Conservation (phyloP, 1,139 yeast genomes). For the Hanseniaspora sp. region DNA sequence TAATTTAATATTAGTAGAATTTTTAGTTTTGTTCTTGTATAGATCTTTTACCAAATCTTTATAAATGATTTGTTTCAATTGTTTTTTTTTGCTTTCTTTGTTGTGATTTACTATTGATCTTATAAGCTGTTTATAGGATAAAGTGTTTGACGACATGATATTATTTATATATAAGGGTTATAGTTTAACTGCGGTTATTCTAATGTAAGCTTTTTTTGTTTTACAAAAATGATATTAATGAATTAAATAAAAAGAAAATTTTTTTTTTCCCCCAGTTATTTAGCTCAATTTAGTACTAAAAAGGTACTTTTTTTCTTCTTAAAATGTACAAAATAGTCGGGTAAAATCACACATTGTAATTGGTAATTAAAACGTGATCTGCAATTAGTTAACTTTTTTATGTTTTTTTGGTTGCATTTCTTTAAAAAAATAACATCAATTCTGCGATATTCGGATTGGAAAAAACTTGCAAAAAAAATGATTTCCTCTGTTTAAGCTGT, state of each 20-base stretch:
- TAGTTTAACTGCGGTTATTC: background rate
- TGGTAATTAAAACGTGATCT: background rate
- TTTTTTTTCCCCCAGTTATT: background rate
- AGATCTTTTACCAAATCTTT: conserved; percentile 3
- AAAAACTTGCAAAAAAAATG: background rate
- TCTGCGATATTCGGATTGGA: conserved; percentile 16
- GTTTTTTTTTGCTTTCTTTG: conserved; percentile 11
- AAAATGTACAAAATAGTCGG: no score
- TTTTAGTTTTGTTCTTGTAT: conserved; percentile 10
- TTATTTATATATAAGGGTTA: background rate
- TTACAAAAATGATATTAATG: no score
- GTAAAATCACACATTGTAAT: background rate
- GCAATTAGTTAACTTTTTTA: no score
- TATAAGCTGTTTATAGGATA: conserved; percentile 3
- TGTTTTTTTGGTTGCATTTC: no score
- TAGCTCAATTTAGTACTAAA: background rate
- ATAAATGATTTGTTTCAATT: conserved; percentile 7
- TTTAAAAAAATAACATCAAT: background rate
- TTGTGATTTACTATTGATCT: conserved; percentile 8
- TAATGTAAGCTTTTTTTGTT: no score
- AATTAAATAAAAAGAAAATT: background rate
- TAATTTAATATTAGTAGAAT: conserved; percentile 4
- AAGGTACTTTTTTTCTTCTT: background rate
- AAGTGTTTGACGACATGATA: background rate
- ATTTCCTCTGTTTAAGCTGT: background rate